Base-by-base conservation (phyloP, 2,329 filamentous ascomycete species). In the Helotiales sp. region DNA sequence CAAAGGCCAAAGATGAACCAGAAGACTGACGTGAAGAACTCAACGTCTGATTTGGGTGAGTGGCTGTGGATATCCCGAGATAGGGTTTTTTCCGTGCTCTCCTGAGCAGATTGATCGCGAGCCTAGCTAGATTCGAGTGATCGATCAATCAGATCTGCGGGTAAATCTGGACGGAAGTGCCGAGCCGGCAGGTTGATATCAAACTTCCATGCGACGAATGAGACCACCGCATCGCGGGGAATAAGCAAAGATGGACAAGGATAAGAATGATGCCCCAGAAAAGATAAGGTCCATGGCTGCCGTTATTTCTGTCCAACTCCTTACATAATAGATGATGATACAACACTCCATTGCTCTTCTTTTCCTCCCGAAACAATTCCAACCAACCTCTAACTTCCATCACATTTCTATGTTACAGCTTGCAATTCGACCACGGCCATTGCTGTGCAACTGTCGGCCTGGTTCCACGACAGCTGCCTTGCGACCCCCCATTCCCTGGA, bases 311-410 rank as follows among this genome's bases (percentile, higher is more conserved):
- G 64, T 66, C 50, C 52, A 50, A 50, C 28, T 49, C 45, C 50
- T 67, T 67, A 67, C 57, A 64, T 64, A 58, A 67, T 61, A 32
- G 26, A 26, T 24, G 47, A 45, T 37, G 20, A 24, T 67, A 64
- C 61, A 67, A 63, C 34, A 43, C 59, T 43, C 58, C 32, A 40
- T 32, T 28, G 45, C 58, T 50, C 17, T 47, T 55, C 32, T 22
- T 54, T 32, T 28, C 22, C 43, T 28, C 43, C 55, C 55, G 28
- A 24, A 45, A 52, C 15, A 52, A 20, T 55, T 34, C 30, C n/a
- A 57, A 57, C 30, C 20, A n/a, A n/a, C n/a, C 20, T 54, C 50
- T 17, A 45, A 52, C 59, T 63, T 50, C 59, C 59, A 43, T 40
- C 54, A 40, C 34, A n/a, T 61, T 40, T 40, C 43, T 50, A 66